Percentiles rank a stretch among this genome's conserved stretches.
phyloP scores from a whole-genome alignment of 768 basidiomycete genomes.

The Polyporus arcularius region DNA sequence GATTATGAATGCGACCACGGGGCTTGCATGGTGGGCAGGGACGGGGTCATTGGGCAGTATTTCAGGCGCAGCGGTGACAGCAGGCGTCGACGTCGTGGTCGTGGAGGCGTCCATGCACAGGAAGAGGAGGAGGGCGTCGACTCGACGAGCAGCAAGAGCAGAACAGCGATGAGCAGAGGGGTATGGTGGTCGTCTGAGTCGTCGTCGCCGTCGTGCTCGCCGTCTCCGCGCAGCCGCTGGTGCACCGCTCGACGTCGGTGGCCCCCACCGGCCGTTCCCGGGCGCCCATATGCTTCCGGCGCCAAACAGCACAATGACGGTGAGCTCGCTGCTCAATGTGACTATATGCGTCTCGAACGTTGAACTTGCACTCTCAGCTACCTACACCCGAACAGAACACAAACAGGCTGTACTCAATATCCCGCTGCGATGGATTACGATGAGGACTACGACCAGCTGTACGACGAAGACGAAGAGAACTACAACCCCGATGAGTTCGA shows the following conservation, averaged over 20 bases:
- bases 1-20: conserved; percentile 76
- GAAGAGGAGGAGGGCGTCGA: neutral
- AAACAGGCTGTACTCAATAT: neutral
- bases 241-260: conserved; percentile 4
- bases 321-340: no score
- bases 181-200: conserved; percentile 5
- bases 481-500: conserved; percentile 17
- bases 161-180: neutral
- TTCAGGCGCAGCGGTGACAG: neutral
- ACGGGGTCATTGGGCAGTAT: conserved; percentile 20
- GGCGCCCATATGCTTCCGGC: conserved; percentile 2
- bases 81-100: conserved; percentile 4
- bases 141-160: neutral
- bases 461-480: conserved; percentile 16
- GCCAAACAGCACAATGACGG: neutral
- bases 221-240: neutral
- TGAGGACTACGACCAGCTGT: conserved; percentile 22
- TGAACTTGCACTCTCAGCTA: neutral
- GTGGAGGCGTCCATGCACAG: conserved; percentile 15
- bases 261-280: conserved; percentile 8
- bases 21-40: conserved; percentile 46
- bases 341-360: no score
- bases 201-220: neutral
- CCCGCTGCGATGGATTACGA: conserved; percentile 8
- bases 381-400: neutral